A percentile compares a stretch with the other conserved stretches of the same genome.
These are phyloP conservation scores for Waitea zeae DNA, from an alignment of 1,284 basidiomycete species.

Conservation along the genomic window DNA sequence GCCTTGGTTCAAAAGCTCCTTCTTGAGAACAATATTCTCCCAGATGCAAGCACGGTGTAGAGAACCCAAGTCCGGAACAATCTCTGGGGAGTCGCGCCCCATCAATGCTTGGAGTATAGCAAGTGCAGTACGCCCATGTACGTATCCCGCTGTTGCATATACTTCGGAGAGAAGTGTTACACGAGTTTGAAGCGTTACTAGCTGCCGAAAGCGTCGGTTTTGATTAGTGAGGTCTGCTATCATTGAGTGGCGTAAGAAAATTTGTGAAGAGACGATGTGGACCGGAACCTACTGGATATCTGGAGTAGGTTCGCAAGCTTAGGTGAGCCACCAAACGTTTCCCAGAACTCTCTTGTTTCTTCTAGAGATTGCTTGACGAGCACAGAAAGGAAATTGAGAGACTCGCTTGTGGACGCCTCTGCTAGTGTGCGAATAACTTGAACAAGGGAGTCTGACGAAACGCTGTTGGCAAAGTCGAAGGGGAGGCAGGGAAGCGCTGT, in stretches of 20 bases:
- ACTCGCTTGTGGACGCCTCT: slow-evolving; percentile 69
- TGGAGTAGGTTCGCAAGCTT: slow-evolving; percentile 47
- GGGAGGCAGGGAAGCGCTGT: slow-evolving; percentile 80
- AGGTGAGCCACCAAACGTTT: slow-evolving; percentile 28
- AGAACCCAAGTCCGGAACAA: slow-evolving; percentile 61
- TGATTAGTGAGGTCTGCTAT: slow-evolving; percentile 34
- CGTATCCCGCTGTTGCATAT: slow-evolving; percentile 72
- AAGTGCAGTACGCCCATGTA: slow-evolving; percentile 66
- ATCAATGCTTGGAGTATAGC: slow-evolving; percentile 65
- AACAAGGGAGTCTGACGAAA: slow-evolving; percentile 71
- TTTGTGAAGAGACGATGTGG: slow-evolving; percentile 3
- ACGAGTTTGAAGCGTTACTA: slow-evolving; percentile 69
- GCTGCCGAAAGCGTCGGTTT: slow-evolving; percentile 61
- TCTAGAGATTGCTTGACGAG: slow-evolving; percentile 59
- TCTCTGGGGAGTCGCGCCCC: slow-evolving; percentile 39
- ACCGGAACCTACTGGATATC: slow-evolving; percentile 13
- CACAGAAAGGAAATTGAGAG: slow-evolving; percentile 55
- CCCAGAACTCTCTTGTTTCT: slow-evolving; percentile 63
- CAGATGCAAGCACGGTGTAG: slow-evolving; percentile 76
- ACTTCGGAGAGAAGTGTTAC: slow-evolving; percentile 79
- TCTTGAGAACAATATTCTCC: slow-evolving; percentile 74
- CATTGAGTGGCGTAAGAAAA: slow-evolving; percentile 20
- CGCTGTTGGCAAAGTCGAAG: slow-evolving; percentile 75
- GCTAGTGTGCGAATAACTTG: slow-evolving; percentile 81
- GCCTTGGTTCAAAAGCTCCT: slow-evolving; percentile 32